Evolutionary conservation across 805 yeast genomes (phyloP).

Genomic region (Kregervanrija delftensis): DNA sequence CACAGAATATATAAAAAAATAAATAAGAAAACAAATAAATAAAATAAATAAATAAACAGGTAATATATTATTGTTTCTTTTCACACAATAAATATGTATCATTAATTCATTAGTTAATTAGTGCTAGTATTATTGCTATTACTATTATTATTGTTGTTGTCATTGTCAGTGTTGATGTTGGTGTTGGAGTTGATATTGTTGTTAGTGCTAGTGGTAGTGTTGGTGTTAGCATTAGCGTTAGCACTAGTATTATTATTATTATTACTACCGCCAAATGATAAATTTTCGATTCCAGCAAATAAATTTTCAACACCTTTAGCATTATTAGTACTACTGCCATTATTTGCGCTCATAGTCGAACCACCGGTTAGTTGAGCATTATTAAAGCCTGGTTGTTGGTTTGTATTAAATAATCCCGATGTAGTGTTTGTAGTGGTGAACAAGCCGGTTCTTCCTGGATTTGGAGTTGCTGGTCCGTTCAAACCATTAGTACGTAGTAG

Average conservation of each 20-base stretch:
- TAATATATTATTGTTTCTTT: no score
- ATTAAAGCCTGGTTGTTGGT: conserved; percentile 14
- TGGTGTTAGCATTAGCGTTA: neutral
- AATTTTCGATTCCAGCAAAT: conserved; percentile 22
- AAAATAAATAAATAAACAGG: no score
- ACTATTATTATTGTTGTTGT: no score
- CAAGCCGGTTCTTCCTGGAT: conserved; percentile 9
- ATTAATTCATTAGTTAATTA: no score
- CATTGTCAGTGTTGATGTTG: no score
- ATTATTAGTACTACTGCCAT: neutral
- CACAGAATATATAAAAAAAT: no score
- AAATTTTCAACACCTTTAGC: conserved; percentile 21
- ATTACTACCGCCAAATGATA: conserved; percentile 14
- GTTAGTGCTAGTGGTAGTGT: no score
- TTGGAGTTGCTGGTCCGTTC: conserved; percentile 16
- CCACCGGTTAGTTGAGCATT: conserved; percentile 25
- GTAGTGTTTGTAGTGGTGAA: neutral
- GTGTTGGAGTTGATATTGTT: no score
- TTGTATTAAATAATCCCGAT: neutral
- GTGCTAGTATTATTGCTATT: no score
- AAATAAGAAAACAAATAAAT: no score
- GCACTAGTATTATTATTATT: neutral
- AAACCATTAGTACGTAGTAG: conserved; percentile 21
- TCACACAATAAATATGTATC: no score
- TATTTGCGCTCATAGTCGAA: conserved; percentile 12